These are phyloP conservation scores for Skeletonema marinoi DNA, from an alignment of 108 stramenopile species.

Conservation along the genomic window DNA sequence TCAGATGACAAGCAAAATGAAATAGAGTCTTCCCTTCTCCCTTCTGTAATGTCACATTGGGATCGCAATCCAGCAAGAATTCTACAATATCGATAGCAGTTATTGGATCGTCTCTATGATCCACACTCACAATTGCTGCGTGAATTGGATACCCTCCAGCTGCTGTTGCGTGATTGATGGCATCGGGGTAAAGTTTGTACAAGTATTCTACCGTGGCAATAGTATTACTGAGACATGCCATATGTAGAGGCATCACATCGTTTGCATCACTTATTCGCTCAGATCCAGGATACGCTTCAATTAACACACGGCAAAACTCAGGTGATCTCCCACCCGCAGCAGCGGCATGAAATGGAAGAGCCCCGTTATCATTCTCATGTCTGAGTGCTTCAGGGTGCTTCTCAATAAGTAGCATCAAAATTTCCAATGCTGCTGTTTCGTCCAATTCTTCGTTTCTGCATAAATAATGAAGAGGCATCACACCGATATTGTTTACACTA, in stretches of 20 bases:
- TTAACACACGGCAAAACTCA: neutral
- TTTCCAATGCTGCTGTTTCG: neutral
- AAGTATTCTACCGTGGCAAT: constrained; percentile 2
- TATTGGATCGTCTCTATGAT: too few species aligned
- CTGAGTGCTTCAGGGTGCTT: neutral
- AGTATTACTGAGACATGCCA: neutral
- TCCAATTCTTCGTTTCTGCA: neutral
- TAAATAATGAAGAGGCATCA: constrained; percentile 1
- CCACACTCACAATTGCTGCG: neutral
- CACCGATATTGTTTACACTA: neutral
- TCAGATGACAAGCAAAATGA: neutral
- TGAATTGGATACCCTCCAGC: neutral
- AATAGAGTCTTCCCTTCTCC: neutral
- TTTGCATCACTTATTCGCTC: neutral
- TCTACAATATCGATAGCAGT: too few species aligned
- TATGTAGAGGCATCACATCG: neutral
- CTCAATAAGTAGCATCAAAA: neutral
- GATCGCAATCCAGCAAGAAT: neutral
- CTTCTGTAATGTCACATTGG: neutral
- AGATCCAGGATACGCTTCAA: constrained; percentile 1
- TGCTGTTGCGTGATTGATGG: neutral
- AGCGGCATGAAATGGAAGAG: neutral
- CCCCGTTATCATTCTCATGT: neutral
- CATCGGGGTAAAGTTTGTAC: neutral
- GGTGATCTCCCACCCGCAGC: neutral